These are phyloP conservation scores for Populus hybrid DNA, from an alignment of 441 rosid species.

Conservation along the genomic window DNA sequence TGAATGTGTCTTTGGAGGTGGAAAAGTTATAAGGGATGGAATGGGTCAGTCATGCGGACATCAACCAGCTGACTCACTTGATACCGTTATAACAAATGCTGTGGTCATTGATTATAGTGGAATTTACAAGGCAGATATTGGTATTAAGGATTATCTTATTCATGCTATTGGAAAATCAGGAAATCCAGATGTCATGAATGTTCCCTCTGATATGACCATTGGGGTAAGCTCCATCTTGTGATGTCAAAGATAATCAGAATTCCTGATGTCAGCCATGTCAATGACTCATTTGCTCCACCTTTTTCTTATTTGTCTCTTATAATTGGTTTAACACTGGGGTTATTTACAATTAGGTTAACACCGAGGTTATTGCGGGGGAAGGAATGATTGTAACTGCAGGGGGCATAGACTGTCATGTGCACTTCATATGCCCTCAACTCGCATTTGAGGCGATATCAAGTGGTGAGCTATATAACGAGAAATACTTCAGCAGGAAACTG, in stretches of 20 bases:
- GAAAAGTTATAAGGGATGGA: constrained; percentile 96
- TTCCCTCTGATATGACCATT: constrained; percentile 52
- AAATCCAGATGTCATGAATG: constrained; percentile 81
- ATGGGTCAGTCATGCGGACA: constrained; percentile 81
- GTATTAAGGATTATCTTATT: constrained; percentile 66
- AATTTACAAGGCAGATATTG: constrained; percentile 88
- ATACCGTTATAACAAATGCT: constrained; percentile 81
- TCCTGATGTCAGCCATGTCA: constrained; percentile 5
- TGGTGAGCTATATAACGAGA: constrained; percentile 47
- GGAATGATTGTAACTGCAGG: constrained; percentile 90
- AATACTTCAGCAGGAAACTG: constrained; percentile 15
- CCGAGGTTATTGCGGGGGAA: constrained; percentile 94
- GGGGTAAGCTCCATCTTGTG: constrained; percentile 52
- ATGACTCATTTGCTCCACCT: background rate
- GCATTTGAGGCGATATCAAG: constrained; percentile 91
- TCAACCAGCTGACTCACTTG: constrained; percentile 49
- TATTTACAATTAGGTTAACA: constrained; percentile 54
- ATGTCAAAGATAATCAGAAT: constrained; percentile 16
- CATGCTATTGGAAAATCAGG: constrained; percentile 82
- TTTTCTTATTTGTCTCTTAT: constrained; percentile 12
- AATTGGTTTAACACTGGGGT: constrained; percentile 57
- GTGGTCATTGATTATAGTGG: constrained; percentile 80
- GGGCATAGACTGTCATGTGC: constrained; percentile 93
- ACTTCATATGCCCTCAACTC: constrained; percentile 94
- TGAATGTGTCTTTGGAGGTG: constrained; percentile 97